Evolutionary conservation across 352 stramenopile species (phyloP), one percentile per base, ranked within the genome.

Genomic region (Globisporangium iwayamae): DNA sequence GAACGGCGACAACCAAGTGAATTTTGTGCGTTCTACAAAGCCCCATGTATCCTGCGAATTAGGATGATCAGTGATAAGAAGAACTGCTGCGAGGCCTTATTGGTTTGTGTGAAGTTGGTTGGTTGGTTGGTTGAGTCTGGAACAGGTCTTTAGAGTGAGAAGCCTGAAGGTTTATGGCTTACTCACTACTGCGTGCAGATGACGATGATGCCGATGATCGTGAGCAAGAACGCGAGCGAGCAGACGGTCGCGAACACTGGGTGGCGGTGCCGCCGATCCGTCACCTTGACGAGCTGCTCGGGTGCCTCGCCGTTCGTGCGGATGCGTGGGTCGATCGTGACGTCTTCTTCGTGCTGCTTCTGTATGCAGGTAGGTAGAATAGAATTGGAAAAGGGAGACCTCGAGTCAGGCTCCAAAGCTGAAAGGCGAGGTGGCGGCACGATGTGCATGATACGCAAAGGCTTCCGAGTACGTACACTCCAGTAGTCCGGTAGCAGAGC

Each of bases 261-360:
- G 62, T 88, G 85, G 25, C 79, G 77, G 67, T 91, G 83, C 20
- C 72, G 72, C 14, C 76, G 71, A 67, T 91, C 79, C 5, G 83
- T 91, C 47, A 91, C 83, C 54, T 91, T 91, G 56, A 91, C 79
- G 38, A 91, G 72, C 57, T 91, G 83, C 38, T 90, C 80, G 2
- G 79, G 80, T 9, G 75, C 57, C 11, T 91, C 82, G 20, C 71
- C 80, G 53, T 86, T 91, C 0, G 75, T 83, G 10, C 58, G 56
- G 38, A 90, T 76, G 0, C 72, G 71, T 28, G 62, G 55, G 53
- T 77, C 30, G 47, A 72, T 46, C 25, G 61, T 28, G 13, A 5
- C 36, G 2, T 28, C 6, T 7, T 14, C 25, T 7, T 50, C 57
- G 4, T 36, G 0, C 32, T 1, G 32, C 32, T 36, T 36, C 32